A percentile compares a stretch with the other conserved stretches of the same genome.
phyloP scores from a whole-genome alignment of 129 eudicot genomes.

The Flaveria sonorensis region DNA sequence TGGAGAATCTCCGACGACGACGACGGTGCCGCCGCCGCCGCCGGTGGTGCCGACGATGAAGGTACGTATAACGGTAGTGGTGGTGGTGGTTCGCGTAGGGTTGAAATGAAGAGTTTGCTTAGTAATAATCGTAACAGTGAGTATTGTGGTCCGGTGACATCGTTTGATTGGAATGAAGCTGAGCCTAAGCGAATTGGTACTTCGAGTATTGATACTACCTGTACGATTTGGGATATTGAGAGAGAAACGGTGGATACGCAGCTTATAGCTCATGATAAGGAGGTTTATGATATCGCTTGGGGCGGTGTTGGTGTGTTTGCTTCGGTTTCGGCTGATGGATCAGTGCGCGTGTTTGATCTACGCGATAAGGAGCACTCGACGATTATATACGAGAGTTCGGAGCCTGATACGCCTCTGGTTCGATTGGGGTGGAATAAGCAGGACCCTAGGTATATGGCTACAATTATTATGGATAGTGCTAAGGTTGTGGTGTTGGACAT shows the following conservation, averaged over 20 bases:
- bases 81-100: conserved; percentile 35
- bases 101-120: conserved; percentile 65
- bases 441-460: conserved; percentile 97
- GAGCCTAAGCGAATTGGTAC: conserved; percentile 90
- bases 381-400: conserved; percentile 84
- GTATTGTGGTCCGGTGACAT: conserved; percentile 86
- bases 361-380: conserved; percentile 94
- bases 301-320: conserved; percentile 99
- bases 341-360: conserved; percentile 84
- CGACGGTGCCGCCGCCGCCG: conserved; percentile 4
- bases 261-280: conserved; percentile 91
- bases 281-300: conserved; percentile 96
- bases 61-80: not conserved
- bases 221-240: conserved; percentile 95
- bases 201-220: conserved; percentile 80
- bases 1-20: conserved; percentile 63
- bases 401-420: conserved; percentile 89
- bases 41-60: conserved; percentile 17
- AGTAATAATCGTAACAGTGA: conserved; percentile 78
- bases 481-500: conserved; percentile 94
- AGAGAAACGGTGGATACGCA: conserved; percentile 86
- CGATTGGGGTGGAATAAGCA: conserved; percentile 95
- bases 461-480: conserved; percentile 90
- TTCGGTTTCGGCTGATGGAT: conserved; percentile 90
- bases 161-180: conserved; percentile 95